A percentile compares a stretch with the other conserved stretches of the same genome.
Conservation (phyloP, 805 yeast genomes). For the Zygotorulaspora florentina region DNA sequence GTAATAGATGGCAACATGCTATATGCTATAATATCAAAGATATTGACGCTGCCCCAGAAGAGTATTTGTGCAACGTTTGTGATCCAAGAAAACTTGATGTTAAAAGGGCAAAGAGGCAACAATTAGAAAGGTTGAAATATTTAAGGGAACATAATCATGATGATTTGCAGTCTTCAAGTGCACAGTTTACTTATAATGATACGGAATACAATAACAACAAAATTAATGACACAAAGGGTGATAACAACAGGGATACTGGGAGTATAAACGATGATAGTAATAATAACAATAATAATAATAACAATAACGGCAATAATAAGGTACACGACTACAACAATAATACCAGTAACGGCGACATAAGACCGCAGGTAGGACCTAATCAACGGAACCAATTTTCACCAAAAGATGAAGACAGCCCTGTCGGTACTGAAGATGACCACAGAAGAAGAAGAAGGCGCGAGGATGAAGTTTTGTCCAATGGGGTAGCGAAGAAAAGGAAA, state of each 20-base stretch:
- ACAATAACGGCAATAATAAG: background rate
- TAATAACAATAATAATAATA: constrained; percentile 1
- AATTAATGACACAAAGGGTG: constrained; percentile 6
- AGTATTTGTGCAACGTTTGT: constrained; percentile 75
- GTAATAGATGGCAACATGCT: constrained; percentile 94
- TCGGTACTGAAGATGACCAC: background rate
- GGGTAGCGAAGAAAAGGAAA: constrained; percentile 18
- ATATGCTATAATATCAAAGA: constrained; percentile 77
- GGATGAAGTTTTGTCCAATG: constrained; percentile 10
- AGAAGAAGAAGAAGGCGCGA: constrained; percentile 29
- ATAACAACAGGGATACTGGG: constrained; percentile 3
- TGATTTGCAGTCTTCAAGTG: background rate
- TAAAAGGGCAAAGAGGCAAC: constrained; percentile 41
- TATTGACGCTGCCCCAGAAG: constrained; percentile 75
- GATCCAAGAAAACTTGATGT: constrained; percentile 49
- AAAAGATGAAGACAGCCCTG: constrained; percentile 3
- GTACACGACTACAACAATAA: background rate
- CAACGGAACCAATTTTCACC: background rate
- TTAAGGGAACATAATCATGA: constrained; percentile 1
- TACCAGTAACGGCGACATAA: background rate
- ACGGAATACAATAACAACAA: constrained; percentile 1
- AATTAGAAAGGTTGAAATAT: constrained; percentile 28
- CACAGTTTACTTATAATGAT: background rate
- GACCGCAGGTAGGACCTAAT: constrained; percentile 8
- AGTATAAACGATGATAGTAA: background rate